Conservation (phyloP, 2,329 filamentous ascomycete species). For the Trichoderma koningiopsis region DNA sequence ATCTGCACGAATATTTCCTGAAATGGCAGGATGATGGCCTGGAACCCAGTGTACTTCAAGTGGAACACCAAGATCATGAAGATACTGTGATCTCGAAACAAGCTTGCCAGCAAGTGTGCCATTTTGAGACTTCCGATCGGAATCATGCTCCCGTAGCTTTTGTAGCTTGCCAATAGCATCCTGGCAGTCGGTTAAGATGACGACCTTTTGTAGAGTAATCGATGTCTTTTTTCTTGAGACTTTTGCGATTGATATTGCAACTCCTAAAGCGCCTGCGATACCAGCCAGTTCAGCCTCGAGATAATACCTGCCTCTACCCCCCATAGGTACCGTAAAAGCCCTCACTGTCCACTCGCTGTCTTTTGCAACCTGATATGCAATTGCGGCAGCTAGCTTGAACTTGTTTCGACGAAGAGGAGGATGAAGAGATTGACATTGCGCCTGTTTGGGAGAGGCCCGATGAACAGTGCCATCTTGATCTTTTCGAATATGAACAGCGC, state of each 20-base stretch:
- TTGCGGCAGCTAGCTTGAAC: background rate
- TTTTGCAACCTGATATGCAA: background rate
- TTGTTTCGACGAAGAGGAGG: background rate
- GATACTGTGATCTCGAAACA: no score
- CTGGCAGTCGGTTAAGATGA: background rate
- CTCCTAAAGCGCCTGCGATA: background rate
- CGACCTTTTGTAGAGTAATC: background rate
- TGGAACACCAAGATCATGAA: no score
- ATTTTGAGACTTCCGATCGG: no score
- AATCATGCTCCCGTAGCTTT: no score
- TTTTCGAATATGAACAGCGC: background rate
- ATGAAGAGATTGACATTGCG: background rate
- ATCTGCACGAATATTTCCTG: background rate
- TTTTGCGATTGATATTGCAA: background rate
- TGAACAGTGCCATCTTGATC: background rate
- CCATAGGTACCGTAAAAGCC: background rate
- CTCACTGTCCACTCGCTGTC: background rate
- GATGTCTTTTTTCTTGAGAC: background rate
- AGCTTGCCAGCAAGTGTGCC: no score
- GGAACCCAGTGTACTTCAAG: background rate
- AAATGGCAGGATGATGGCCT: background rate
- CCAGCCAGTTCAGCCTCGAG: background rate
- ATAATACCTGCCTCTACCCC: background rate
- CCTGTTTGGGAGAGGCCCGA: background rate
- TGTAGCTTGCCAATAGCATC: background rate